These are phyloP conservation scores for Nemania abortiva DNA, from an alignment of 2,329 filamentous ascomycete species.

Conservation along the genomic window DNA sequence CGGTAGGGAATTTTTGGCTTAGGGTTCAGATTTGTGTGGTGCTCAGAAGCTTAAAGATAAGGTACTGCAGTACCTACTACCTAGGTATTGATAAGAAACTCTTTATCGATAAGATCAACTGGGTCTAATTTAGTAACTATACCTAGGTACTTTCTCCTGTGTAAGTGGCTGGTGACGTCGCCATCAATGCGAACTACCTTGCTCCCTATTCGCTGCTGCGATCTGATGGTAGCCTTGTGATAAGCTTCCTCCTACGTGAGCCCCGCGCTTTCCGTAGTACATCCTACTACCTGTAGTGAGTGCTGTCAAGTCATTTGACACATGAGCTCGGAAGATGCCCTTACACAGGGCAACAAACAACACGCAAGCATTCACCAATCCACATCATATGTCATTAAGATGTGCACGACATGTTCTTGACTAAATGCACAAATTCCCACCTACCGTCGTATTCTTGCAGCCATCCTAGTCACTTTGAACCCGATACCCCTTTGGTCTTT, in stretches of 20 bases:
- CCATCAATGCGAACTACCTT: neutral
- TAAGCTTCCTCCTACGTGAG: slow-evolving; percentile 22
- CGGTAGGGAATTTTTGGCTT: slow-evolving; percentile 46
- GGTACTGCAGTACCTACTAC: neutral
- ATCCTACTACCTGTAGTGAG: neutral
- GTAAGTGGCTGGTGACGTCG: slow-evolving; percentile 38
- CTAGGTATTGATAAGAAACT: too few species aligned
- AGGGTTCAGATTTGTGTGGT: slow-evolving; percentile 51
- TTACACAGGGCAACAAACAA: slow-evolving; percentile 9
- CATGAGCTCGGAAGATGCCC: slow-evolving; percentile 9
- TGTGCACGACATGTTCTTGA: slow-evolving; percentile 10
- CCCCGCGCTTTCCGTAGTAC: slow-evolving; percentile 33
- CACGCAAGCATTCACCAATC: neutral
- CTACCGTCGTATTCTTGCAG: slow-evolving; percentile 8
- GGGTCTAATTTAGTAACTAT: neutral
- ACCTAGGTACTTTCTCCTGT: neutral
- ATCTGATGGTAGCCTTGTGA: slow-evolving; percentile 46
- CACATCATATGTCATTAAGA: slow-evolving; percentile 14
- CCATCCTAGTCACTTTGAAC: slow-evolving; percentile 16
- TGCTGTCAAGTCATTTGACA: slow-evolving; percentile 12
- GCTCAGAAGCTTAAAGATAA: neutral
- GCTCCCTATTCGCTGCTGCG: slow-evolving; percentile 46
- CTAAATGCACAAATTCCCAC: neutral
- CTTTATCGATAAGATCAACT: slow-evolving; percentile 36
- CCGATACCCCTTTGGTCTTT: slow-evolving; percentile 1